These are phyloP conservation scores for Phaeotremella skinneri DNA, from an alignment of 768 basidiomycete genomes.

Conservation along the genomic window DNA sequence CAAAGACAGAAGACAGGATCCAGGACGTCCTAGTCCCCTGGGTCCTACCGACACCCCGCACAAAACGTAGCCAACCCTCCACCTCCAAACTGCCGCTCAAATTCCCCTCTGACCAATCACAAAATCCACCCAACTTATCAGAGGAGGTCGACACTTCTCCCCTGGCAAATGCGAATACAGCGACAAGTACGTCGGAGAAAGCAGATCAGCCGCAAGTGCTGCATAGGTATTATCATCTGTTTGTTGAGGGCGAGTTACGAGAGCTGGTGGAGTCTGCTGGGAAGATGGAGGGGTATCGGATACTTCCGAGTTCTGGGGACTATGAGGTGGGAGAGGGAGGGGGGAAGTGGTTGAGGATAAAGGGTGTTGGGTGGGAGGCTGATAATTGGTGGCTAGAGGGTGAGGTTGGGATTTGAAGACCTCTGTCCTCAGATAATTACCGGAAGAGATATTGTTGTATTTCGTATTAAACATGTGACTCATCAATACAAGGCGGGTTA, in stretches of 20 bases:
- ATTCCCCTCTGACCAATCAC: constrained; percentile 3
- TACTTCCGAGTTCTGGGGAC: constrained; percentile 11
- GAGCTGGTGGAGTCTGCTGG: constrained; percentile 66
- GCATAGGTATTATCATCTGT: constrained; percentile 96
- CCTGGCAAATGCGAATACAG: not conserved
- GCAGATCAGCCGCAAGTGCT: constrained; percentile 60
- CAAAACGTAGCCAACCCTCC: constrained; percentile 3
- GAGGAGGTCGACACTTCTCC: not conserved
- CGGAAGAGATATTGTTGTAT: not conserved
- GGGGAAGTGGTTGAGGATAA: constrained; percentile 41
- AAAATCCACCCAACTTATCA: constrained; percentile 6
- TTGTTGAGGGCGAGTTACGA: constrained; percentile 72
- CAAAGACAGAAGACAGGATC: constrained; percentile 18
- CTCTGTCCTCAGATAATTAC: too few relatives aligned
- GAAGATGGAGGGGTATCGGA: constrained; percentile 45
- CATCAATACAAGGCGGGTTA: too few relatives aligned
- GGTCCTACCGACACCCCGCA: constrained; percentile 36
- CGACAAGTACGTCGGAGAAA: constrained; percentile 4
- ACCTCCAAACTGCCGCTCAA: not conserved
- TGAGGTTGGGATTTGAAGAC: constrained; percentile 37
- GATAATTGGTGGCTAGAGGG: constrained; percentile 52
- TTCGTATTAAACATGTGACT: not conserved
- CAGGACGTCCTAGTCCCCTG: constrained; percentile 51
- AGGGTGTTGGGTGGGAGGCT: constrained; percentile 47
- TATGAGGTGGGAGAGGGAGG: not conserved